These are phyloP conservation scores for Clitoria ternatea DNA, from an alignment of 306 rosid species.

Conservation along the genomic window DNA sequence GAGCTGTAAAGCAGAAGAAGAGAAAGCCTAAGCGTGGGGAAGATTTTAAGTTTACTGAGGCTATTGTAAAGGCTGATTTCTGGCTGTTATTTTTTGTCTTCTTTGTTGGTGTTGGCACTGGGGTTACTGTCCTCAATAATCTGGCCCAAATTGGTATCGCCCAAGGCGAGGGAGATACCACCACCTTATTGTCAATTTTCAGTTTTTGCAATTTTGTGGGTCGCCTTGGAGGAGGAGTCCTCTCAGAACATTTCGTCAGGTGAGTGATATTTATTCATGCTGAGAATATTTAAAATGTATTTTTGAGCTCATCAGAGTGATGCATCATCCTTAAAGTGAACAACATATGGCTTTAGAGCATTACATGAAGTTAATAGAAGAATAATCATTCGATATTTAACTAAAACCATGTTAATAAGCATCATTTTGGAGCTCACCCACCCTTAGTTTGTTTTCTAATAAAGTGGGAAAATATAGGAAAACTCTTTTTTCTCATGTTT, in stretches of 20 bases:
- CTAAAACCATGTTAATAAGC: background rate
- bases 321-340: background rate
- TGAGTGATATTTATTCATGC: constrained; percentile 30
- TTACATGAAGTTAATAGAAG: constrained; percentile 3
- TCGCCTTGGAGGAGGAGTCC: constrained; percentile 87
- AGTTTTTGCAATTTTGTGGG: constrained; percentile 77
- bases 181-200: constrained; percentile 64
- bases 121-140: constrained; percentile 79
- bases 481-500: no score
- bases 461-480: no score
- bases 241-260: constrained; percentile 81
- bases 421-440: background rate
- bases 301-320: background rate
- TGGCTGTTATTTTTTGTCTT: constrained; percentile 72
- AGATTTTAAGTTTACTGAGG: constrained; percentile 69
- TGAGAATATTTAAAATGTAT: background rate
- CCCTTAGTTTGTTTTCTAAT: no score
- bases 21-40: constrained; percentile 82
- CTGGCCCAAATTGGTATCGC: constrained; percentile 84
- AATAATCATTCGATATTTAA: background rate
- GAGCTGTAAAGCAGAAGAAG: constrained; percentile 74
- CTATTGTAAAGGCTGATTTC: constrained; percentile 73
- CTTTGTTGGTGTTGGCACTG: constrained; percentile 83
- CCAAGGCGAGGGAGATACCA: constrained; percentile 66
- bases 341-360: background rate